These are phyloP conservation scores for Jaminaea rosea DNA, from an alignment of 1,284 basidiomycete genomes.

Conservation along the genomic window DNA sequence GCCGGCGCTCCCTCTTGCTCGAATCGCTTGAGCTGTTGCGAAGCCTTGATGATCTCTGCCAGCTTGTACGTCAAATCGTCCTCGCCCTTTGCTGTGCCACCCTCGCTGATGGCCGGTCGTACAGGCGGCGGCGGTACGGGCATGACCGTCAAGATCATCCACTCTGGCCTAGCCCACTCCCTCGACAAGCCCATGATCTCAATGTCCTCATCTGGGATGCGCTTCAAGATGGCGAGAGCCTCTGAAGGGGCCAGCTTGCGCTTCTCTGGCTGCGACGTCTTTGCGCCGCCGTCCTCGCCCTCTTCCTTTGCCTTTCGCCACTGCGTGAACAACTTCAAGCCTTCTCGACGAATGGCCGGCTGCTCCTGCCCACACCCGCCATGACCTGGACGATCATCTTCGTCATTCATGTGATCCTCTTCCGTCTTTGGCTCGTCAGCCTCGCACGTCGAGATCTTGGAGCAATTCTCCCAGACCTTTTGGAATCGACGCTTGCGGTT, in stretches of 20 bases:
- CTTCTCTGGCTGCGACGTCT: slow-evolving; percentile 77
- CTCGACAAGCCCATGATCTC: slow-evolving; percentile 83
- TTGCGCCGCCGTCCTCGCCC: slow-evolving; percentile 57
- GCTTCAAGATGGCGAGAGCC: slow-evolving; percentile 60
- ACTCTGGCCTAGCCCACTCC: slow-evolving; percentile 92
- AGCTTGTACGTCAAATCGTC: slow-evolving; percentile 99
- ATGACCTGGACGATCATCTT: slow-evolving; percentile 56
- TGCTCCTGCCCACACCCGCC: slow-evolving; percentile 92
- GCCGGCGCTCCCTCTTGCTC: slow-evolving; percentile 95
- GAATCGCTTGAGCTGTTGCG: slow-evolving; percentile 78
- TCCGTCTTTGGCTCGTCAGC: slow-evolving; percentile 54
- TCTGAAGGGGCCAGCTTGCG: slow-evolving; percentile 77
- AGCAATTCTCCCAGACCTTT: slow-evolving; percentile 45
- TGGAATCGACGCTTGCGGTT: slow-evolving; percentile 41
- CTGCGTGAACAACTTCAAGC: slow-evolving; percentile 87
- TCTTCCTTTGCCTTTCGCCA: slow-evolving; percentile 89
- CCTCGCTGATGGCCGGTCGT: slow-evolving; percentile 92
- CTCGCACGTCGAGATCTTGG: slow-evolving; percentile 52
- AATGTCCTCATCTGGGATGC: slow-evolving; percentile 74
- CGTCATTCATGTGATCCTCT: slow-evolving; percentile 39
- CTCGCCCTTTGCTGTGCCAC: slow-evolving; percentile 89
- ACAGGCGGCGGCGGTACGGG: slow-evolving; percentile 97
- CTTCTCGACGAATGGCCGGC: slow-evolving; percentile 86
- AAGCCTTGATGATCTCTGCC: slow-evolving; percentile 92
- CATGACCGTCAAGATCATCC: slow-evolving; percentile 98